Base-by-base conservation (phyloP, 768 basidiomycete genomes). In the Tylopilus cervinicoccineus region DNA sequence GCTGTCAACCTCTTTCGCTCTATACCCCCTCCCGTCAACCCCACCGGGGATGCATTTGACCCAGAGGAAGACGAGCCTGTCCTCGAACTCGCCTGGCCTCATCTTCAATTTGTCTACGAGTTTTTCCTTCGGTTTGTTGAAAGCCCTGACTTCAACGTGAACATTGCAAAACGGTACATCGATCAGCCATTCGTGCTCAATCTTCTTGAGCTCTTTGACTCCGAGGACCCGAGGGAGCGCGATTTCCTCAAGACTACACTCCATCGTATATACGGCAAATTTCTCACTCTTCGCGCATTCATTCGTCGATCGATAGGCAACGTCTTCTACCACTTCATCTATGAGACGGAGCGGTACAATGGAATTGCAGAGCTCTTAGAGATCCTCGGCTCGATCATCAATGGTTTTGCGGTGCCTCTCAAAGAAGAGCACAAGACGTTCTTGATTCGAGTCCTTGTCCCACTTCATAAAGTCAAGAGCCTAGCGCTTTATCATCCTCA, bases 351-450 rank as follows among this genome's bases (percentile, higher is more conserved):
- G 66, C 84, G 96, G 39, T 95, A 99, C 76, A 99, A 99, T 64
- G 96, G 96, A 29, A 97, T 99, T 58, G 96, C 96, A 24, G 96
- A 99, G 66, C 80, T 99, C 41, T 76, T 99, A 47, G 96, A 99
- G 70, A 99, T 99, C 52, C 78, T 99, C 38, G 96, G 96, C 12
- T 97, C 94, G 20, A 99, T 99, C 72, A 99, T 99, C 79, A 99
- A 99, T 60, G 96, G 96, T 28, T 99, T 99, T 62, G 95, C 95
- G 12, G 72, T 97, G 6, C 96, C 96, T 36, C 80, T 99, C 62
- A 99, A 99, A 72, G 93, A 97, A 40, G 96, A 99, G 67, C 96
- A 99, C 83, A 98, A 98, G 75, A 93, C 76, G 1, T 99, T 99
- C 78, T 76, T 99, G 56, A 90, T 90, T 27, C 86, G 94, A 28